Percentiles rank a stretch among this genome's conserved stretches.
Evolutionary conservation across 306 rosid species (phyloP).

Genomic region (Prinsepia uniflora): DNA sequence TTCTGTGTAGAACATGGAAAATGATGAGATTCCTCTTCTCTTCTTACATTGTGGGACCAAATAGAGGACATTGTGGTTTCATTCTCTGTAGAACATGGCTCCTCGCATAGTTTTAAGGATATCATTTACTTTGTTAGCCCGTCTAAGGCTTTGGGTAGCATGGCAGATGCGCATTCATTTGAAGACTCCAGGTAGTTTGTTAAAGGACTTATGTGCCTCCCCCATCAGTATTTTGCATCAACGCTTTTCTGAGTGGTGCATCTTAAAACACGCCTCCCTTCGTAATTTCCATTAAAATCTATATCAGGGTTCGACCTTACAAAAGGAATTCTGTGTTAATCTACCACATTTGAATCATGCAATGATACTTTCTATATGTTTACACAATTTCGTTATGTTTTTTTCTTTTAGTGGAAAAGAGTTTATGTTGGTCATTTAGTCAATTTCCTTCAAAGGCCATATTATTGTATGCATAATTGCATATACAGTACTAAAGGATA

Average conservation of each 20-base stretch:
- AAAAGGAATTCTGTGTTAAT: neutral
- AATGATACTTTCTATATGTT: neutral
- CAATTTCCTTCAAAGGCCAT: neutral
- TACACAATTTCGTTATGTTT: neutral
- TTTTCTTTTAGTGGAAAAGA: neutral
- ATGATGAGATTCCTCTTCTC: neutral
- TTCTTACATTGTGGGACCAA: neutral
- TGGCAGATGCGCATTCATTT: neutral
- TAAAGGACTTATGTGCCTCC: neutral
- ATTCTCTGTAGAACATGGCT: neutral
- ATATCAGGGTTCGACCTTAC: neutral
- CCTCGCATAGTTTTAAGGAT: neutral
- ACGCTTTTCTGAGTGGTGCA: neutral
- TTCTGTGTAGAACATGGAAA: neutral
- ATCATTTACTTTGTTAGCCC: neutral
- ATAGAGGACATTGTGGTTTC: neutral
- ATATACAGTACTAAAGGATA: neutral
- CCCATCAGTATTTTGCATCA: neutral
- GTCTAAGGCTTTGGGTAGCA: neutral
- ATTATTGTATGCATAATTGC: neutral
- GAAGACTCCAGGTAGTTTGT: no score
- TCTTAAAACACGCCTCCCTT: neutral
- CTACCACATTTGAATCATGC: neutral
- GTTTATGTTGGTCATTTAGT: neutral
- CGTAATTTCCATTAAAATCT: neutral